These are phyloP conservation scores for Murraya koenigii DNA, from an alignment of 345 rosid species.

Conservation along the genomic window DNA sequence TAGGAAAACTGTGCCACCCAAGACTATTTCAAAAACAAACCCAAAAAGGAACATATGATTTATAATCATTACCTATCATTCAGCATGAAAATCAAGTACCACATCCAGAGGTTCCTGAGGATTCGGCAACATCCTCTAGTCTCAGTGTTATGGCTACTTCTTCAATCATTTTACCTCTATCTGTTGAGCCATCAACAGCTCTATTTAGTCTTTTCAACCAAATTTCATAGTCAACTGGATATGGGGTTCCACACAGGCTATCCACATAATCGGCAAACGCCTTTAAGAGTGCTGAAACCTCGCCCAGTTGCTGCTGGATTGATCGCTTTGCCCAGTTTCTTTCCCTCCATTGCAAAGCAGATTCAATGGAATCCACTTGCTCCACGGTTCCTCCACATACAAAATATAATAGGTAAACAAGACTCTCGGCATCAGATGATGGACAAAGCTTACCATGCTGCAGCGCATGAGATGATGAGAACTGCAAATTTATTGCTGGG, in stretches of 20 bases:
- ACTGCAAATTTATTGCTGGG: constrained; percentile 54
- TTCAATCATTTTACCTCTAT: constrained; percentile 56
- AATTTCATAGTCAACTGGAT: constrained; percentile 58
- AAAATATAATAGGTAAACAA: constrained; percentile 48
- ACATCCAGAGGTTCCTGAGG: constrained; percentile 31
- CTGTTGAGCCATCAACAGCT: constrained; percentile 41
- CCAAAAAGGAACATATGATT: not conserved
- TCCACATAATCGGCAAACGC: constrained; percentile 74
- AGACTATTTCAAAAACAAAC: not conserved
- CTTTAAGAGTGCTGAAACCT: constrained; percentile 54
- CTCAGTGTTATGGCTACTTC: constrained; percentile 29
- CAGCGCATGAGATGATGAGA: constrained; percentile 61
- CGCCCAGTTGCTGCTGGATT: constrained; percentile 59
- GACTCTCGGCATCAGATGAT: constrained; percentile 65
- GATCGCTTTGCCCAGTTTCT: constrained; percentile 49
- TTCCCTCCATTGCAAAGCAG: constrained; percentile 72
- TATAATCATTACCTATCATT: not conserved
- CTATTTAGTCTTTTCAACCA: constrained; percentile 53
- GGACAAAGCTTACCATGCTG: constrained; percentile 68
- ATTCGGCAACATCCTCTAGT: constrained; percentile 34
- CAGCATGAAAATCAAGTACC: constrained; percentile 12
- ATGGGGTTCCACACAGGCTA: constrained; percentile 66
- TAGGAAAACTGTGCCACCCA: not conserved
- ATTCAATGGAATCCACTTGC: constrained; percentile 60
- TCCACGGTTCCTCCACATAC: constrained; percentile 50